Conservation (phyloP, 2,329 filamentous ascomycete genomes). For the Rugonectria rugulosa region DNA sequence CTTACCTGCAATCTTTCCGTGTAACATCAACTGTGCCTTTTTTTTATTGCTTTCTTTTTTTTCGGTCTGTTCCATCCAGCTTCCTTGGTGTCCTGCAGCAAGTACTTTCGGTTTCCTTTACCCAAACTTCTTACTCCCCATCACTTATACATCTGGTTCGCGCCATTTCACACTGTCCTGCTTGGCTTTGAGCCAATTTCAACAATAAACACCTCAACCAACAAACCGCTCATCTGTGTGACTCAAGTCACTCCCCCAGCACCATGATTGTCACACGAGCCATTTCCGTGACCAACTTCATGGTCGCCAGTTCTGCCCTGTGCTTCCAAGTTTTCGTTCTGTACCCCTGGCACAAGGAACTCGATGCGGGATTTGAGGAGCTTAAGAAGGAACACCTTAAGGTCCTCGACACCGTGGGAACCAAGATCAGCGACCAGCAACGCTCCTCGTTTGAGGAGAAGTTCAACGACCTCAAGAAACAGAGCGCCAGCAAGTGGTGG, state of each 20-base stretch:
- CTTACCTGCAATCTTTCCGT: constrained; percentile 6
- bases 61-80: not conserved
- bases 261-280: constrained; percentile 38
- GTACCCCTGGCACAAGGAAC: constrained; percentile 74
- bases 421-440: constrained; percentile 25
- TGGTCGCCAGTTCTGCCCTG: constrained; percentile 70
- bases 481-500: constrained; percentile 27
- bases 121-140: not conserved
- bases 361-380: constrained; percentile 64
- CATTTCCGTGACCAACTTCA: constrained; percentile 57
- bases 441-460: constrained; percentile 7
- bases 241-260: not conserved
- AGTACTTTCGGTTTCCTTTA: not conserved
- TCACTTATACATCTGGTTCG: not conserved
- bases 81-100: not conserved
- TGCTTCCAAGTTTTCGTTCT: constrained; percentile 74
- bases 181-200: not conserved
- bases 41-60: no score
- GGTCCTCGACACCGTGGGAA: constrained; percentile 40
- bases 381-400: constrained; percentile 38
- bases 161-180: not conserved
- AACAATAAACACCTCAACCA: not conserved
- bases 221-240: not conserved
- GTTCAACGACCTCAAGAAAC: constrained; percentile 20
- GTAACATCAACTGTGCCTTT: constrained; percentile 9